A percentile compares a stretch with the other conserved stretches of the same genome.
Conservation (phyloP, 257 asterid genomes). For the Nicotiana attenuata region DNA sequence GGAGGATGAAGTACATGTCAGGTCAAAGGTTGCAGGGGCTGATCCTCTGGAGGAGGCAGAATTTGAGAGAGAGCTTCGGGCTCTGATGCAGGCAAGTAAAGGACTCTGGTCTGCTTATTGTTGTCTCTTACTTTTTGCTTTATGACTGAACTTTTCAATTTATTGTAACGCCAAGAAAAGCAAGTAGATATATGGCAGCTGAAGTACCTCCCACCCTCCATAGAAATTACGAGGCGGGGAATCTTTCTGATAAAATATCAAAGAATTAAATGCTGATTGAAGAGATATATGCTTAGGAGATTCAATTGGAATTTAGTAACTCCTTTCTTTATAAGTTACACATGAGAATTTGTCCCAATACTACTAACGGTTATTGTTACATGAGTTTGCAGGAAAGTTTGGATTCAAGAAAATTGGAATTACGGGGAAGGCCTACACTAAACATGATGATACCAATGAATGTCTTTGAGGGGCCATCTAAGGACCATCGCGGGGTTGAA, state of each 20-base stretch:
- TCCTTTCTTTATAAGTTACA: not conserved
- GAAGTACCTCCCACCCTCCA: not conserved
- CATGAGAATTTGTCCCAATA: not conserved
- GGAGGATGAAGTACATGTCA: conserved; percentile 83
- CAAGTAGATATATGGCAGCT: not conserved
- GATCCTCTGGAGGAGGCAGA: conserved; percentile 91
- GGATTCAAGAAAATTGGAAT: conserved; percentile 90
- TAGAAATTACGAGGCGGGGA: not conserved
- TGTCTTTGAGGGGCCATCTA: conserved; percentile 67
- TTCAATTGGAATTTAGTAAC: not conserved
- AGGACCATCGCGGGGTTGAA: conserved; percentile 62
- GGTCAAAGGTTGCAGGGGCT: conserved; percentile 77
- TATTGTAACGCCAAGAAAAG: not conserved
- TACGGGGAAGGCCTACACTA: conserved; percentile 80
- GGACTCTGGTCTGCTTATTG: not conserved
- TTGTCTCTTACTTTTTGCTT: not conserved
- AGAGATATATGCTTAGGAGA: not conserved
- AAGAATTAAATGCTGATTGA: not conserved
- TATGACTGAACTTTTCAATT: not conserved
- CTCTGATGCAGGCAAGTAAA: conserved; percentile 82
- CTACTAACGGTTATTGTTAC: not conserved
- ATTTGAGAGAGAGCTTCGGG: conserved; percentile 86
- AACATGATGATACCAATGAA: conserved; percentile 95
- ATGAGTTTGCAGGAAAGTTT: conserved; percentile 78
- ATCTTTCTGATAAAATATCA: not conserved